A percentile compares a stretch with the other conserved stretches of the same genome.
Conservation (phyloP, 306 rosid species). For the Casuarina cunninghamiana region DNA sequence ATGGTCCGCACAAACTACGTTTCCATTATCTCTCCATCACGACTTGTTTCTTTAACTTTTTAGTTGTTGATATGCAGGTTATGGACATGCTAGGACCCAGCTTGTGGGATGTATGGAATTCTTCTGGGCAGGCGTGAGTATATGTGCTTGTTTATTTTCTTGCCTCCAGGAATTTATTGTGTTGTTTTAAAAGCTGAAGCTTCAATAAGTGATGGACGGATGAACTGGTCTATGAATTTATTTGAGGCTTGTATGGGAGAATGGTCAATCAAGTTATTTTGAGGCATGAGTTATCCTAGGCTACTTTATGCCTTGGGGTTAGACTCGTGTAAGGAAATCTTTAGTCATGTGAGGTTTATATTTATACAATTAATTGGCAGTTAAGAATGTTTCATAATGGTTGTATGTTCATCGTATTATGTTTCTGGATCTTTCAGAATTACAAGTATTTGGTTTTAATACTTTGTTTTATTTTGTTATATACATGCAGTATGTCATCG, state of each 20-base stretch:
- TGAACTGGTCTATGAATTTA: not conserved
- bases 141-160: slow-evolving; percentile 10
- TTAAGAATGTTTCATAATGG: not conserved
- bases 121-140: slow-evolving; percentile 93
- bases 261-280: not conserved
- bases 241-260: not conserved
- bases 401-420: not conserved
- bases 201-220: not conserved
- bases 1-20: slow-evolving; percentile 27
- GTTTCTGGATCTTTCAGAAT: not conserved
- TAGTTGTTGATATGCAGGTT: slow-evolving; percentile 53
- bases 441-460: not conserved
- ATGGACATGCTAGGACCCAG: slow-evolving; percentile 99
- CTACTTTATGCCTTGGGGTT: not conserved
- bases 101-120: slow-evolving; percentile 98
- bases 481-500: slow-evolving; percentile 68
- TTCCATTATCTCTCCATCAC: slow-evolving; percentile 6
- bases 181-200: not conserved
- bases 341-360: not conserved
- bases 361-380: not conserved
- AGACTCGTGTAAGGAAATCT: not conserved
- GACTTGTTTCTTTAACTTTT: slow-evolving; percentile 7
- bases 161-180: slow-evolving; percentile 11
- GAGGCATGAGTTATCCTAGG: not conserved
- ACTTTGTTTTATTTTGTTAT: not conserved